Evolutionary conservation across 345 rosid species (phyloP), one percentile per base, ranked within the genome.

Genomic region (Firmiana major): DNA sequence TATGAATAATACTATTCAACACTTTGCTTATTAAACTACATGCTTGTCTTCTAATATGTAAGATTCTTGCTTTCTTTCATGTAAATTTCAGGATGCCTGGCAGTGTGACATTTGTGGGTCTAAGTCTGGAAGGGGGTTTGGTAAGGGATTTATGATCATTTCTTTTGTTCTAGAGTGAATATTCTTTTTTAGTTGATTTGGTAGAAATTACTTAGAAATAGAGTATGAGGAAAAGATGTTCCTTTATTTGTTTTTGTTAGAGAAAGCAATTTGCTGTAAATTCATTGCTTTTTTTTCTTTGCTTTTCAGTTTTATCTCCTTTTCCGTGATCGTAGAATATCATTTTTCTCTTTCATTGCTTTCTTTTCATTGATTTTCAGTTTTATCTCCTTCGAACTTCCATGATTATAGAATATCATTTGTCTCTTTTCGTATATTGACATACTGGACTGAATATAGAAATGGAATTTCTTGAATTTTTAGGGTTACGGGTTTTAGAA

Each of bases 51-150:
- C 40, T 45, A 43, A 34, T n/a, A 19, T 38, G 2, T 75, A 6
- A 53, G 15, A 8, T 64, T 63, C 55, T n/a, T 19, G 26, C 11
- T 43, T 40, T 31, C 16, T 42, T 63, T 43, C 34, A n/a, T 24
- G 53, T 68, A 6, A 0, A 75, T 83, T 84, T 73, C 87, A 96
- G 98, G 99, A 96, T 85, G 94, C 86, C 34, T 93, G 99, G 99
- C 98, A 96, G 75, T 96, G 99, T 78, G 97, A 96, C 68, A 89
- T 96, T 69, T 96, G 98, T 80, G 89, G 89, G 21, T 90, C 92
- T 53, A 93, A 92, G 82, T 93, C 98, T 67, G 99, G 99, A 81
- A 93, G 93, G 87, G 99, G 99, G 67, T 96, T 96, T 84, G 99
- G 99, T 96, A 90, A 90, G 93, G 73, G 77, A 77, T 64, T 78